Conservation (phyloP, 2,329 filamentous ascomycete genomes). For the Pseudopyricularia cyperi region DNA sequence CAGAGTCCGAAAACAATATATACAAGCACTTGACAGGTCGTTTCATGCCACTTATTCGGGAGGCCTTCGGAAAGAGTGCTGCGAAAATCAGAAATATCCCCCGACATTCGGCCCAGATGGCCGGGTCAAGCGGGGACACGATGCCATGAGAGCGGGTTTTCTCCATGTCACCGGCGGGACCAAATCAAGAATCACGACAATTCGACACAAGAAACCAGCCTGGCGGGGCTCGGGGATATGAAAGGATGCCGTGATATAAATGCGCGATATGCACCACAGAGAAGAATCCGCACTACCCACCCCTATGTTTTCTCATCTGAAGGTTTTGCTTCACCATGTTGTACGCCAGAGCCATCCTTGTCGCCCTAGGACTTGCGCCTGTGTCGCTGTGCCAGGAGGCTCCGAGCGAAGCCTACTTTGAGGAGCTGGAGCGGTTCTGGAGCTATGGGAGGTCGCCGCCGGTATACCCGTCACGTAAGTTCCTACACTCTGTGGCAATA, state of each 20-base stretch:
- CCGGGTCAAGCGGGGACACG: neutral
- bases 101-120: neutral
- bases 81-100: neutral
- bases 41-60: neutral
- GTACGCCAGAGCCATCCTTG: neutral
- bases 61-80: neutral
- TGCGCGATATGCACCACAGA: neutral
- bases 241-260: neutral
- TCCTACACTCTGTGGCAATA: constrained; percentile 8
- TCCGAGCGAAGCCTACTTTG: neutral
- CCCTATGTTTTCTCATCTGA: neutral
- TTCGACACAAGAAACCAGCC: neutral
- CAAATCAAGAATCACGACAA: neutral
- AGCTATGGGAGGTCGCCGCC: constrained; percentile 28
- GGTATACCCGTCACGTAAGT: constrained; percentile 36
- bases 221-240: neutral
- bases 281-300: neutral
- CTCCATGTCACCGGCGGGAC: neutral
- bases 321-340: neutral
- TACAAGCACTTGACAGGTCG: too few species aligned
- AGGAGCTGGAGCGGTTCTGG: neutral
- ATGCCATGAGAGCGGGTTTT: neutral
- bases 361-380: neutral
- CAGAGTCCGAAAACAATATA: too few species aligned
- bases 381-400: neutral